Conservation (phyloP, 1,284 basidiomycete genomes). For the Ceratobasidium sp. region DNA sequence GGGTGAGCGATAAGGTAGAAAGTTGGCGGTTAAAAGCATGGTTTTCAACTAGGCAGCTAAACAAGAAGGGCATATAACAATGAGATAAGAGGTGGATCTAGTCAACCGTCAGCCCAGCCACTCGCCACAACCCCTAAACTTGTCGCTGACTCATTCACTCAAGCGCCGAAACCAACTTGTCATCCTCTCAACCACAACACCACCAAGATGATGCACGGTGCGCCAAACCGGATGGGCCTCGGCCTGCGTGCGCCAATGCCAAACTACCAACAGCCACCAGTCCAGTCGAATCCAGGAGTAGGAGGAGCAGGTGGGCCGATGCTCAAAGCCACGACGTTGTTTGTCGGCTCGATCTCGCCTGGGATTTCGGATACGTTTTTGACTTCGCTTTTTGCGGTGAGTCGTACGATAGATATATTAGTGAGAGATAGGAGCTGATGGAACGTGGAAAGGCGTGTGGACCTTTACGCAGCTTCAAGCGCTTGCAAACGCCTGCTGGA, state of each 20-base stretch:
- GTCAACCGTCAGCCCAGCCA: too few species aligned
- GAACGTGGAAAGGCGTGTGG: slow-evolving; percentile 81
- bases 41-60: too few species aligned
- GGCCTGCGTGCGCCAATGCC: slow-evolving; percentile 85
- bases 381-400: slow-evolving; percentile 80
- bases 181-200: slow-evolving; percentile 2
- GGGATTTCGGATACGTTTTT: slow-evolving; percentile 88
- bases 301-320: slow-evolving; percentile 59
- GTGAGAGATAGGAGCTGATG: neutral
- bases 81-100: too few species aligned
- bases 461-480: slow-evolving; percentile 86
- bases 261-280: slow-evolving; percentile 69
- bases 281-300: neutral
- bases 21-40: too few species aligned
- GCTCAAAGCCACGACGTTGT: slow-evolving; percentile 61
- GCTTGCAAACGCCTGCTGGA: slow-evolving; percentile 87
- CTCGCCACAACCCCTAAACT: neutral
- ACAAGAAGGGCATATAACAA: too few species aligned
- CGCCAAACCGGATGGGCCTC: slow-evolving; percentile 81
- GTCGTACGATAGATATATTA: slow-evolving; percentile 55
- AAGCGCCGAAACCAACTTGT: neutral
- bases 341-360: slow-evolving; percentile 95
- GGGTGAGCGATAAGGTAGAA: too few species aligned
- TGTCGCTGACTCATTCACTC: neutral
- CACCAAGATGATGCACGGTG: slow-evolving; percentile 67